phyloP scores from a whole-genome alignment of 2,329 filamentous ascomycete species.

The Tolypocladium cylindrosporum region DNA sequence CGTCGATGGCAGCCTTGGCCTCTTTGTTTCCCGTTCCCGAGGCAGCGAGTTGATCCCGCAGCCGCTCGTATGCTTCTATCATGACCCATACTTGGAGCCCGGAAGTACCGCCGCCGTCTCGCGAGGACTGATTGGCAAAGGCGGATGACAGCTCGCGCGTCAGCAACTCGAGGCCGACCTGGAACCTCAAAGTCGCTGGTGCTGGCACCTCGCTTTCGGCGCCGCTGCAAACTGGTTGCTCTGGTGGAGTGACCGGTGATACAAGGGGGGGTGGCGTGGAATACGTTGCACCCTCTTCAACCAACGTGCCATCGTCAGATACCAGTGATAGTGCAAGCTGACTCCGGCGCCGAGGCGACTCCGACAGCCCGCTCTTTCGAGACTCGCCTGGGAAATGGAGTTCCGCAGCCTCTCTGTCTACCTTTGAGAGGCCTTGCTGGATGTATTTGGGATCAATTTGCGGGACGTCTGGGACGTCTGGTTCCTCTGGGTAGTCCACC shows the following conservation, averaged over 20 bases:
- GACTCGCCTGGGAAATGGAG: neutral
- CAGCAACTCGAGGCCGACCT: constrained; percentile 41
- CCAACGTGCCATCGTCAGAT: constrained; percentile 35
- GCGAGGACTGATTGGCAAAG: constrained; percentile 16
- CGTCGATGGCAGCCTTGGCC: constrained; percentile 25
- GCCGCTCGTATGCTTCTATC: constrained; percentile 48
- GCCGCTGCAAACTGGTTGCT: constrained; percentile 1
- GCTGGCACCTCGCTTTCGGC: neutral
- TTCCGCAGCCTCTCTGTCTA: neutral
- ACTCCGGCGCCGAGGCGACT: neutral
- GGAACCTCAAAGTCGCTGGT: constrained; percentile 30
- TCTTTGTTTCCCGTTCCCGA: constrained; percentile 23
- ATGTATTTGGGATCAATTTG: constrained; percentile 12
- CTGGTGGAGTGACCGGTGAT: constrained; percentile 19
- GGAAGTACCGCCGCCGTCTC: constrained; percentile 22
- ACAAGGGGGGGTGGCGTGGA: constrained; percentile 35
- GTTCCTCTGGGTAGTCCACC: constrained; percentile 25
- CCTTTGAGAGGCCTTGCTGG: neutral
- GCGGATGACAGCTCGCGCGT: constrained; percentile 37
- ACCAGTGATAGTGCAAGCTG: constrained; percentile 18
- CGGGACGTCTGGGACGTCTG: constrained; percentile 16
- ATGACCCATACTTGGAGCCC: constrained; percentile 44
- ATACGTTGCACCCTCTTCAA: constrained; percentile 37
- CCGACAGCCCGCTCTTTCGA: neutral
- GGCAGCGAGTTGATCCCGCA: constrained; percentile 34